Conservation (phyloP, 192 early-diverging fungal genomes). For the Mortierella alpina region DNA sequence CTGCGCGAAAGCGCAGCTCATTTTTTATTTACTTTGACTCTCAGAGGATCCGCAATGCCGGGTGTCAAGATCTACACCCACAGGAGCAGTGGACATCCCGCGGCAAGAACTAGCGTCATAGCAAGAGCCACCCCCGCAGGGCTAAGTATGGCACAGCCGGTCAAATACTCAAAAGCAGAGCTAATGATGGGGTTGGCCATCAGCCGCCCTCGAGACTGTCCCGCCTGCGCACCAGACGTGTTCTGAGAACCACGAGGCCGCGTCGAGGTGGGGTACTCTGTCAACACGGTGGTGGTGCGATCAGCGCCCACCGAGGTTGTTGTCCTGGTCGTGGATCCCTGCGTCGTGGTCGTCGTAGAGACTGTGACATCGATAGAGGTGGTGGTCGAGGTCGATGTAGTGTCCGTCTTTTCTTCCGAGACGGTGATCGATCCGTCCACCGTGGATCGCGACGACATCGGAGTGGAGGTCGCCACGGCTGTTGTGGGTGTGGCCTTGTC, state of each 20-base stretch:
- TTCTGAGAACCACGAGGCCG: slow-evolving; percentile 1
- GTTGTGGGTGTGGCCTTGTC: background rate
- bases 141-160: background rate
- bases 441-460: background rate
- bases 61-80: too few relatives aligned
- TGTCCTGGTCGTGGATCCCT: slow-evolving; percentile 13
- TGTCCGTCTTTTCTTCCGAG: background rate
- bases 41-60: too few relatives aligned
- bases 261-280: slow-evolving; percentile 30
- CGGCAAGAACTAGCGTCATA: too few relatives aligned
- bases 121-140: too few relatives aligned
- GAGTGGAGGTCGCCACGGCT: background rate
- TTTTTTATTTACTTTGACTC: too few relatives aligned
- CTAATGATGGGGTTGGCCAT: background rate
- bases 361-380: slow-evolving; percentile 21
- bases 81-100: too few relatives aligned
- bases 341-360: slow-evolving; percentile 36
- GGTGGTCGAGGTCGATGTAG: background rate
- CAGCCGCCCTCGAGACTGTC: background rate
- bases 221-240: slow-evolving; percentile 12
- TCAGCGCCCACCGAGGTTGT: slow-evolving; percentile 31
- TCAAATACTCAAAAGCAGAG: background rate
- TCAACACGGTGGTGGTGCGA: slow-evolving; percentile 35
- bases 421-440: background rate
- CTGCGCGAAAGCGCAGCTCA: too few relatives aligned